These are phyloP conservation scores for Hysterium pulicare DNA, from an alignment of 2,329 filamentous ascomycete species.

Conservation along the genomic window DNA sequence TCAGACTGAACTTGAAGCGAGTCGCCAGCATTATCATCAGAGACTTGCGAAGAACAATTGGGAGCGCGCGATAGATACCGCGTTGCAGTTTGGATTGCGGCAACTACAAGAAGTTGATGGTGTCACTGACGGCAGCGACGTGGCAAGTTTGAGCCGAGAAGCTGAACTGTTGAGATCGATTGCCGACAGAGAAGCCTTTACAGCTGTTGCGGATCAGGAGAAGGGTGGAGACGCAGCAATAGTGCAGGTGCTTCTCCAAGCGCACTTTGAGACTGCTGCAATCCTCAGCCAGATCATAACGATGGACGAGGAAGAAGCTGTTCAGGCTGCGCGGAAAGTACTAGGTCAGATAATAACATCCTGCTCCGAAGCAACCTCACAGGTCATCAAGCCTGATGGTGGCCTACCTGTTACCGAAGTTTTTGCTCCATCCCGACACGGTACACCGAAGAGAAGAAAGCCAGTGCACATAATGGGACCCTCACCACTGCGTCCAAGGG, in stretches of 20 bases:
- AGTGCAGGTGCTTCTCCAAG: conserved; percentile 78
- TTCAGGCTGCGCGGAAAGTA: conserved; percentile 72
- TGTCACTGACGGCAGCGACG: conserved; percentile 62
- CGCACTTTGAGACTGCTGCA: conserved; percentile 87
- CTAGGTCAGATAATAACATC: conserved; percentile 74
- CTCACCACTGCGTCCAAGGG: conserved; percentile 44
- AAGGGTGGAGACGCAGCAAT: conserved; percentile 73
- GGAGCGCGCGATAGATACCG: conserved; percentile 84
- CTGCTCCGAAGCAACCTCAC: conserved; percentile 70
- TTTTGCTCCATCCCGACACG: conserved; percentile 66
- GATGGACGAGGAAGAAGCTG: conserved; percentile 80
- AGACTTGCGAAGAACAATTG: conserved; percentile 76
- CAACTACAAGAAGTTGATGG: conserved; percentile 72
- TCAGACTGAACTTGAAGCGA: conserved; percentile 82
- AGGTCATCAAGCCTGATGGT: conserved; percentile 89
- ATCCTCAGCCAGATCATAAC: conserved; percentile 76
- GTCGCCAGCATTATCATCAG: conserved; percentile 86
- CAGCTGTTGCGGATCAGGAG: conserved; percentile 78
- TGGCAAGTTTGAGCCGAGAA: conserved; percentile 72
- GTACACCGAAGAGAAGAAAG: conserved; percentile 73
- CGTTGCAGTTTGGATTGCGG: conserved; percentile 77
- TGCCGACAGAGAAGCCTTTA: conserved; percentile 75
- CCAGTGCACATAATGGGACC: conserved; percentile 45
- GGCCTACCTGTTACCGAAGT: conserved; percentile 59
- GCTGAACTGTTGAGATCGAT: conserved; percentile 80